Evolutionary conservation across 1,284 basidiomycete genomes (phyloP).

Genomic region (Coniferiporia sulphurascens): DNA sequence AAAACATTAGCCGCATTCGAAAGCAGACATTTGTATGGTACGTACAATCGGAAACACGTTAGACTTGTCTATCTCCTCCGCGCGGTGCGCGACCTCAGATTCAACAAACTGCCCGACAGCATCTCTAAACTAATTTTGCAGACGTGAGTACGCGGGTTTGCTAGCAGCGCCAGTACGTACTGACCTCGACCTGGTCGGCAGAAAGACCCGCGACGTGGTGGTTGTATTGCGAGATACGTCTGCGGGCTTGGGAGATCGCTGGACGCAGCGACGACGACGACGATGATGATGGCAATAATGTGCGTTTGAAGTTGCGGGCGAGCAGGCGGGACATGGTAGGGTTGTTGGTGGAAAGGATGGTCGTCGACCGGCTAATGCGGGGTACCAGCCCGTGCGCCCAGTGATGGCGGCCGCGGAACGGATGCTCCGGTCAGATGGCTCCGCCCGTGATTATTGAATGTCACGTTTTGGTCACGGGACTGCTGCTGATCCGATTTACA

Average conservation of each 20-base stretch:
- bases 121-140: slow-evolving; percentile 65
- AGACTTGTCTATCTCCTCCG: slow-evolving; percentile 77
- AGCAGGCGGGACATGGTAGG: not conserved
- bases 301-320: not conserved
- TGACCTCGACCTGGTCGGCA: slow-evolving; percentile 79
- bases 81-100: slow-evolving; percentile 76
- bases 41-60: slow-evolving; percentile 75
- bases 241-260: slow-evolving; percentile 16
- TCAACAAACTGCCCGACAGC: slow-evolving; percentile 75
- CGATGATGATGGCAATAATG: not conserved
- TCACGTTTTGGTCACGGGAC: not conserved
- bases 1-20: slow-evolving; percentile 4
- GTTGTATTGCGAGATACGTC: slow-evolving; percentile 66
- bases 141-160: too few species aligned
- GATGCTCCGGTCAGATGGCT: too few species aligned
- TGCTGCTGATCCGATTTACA: too few species aligned
- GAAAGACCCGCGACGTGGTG: slow-evolving; percentile 74
- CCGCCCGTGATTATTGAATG: too few species aligned
- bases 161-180: slow-evolving; percentile 19
- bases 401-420: too few species aligned
- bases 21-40: slow-evolving; percentile 15
- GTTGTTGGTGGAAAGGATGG: not conserved
- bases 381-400: too few species aligned
- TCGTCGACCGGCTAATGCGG: not conserved
- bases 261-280: not conserved